Evolutionary conservation across 2,329 filamentous ascomycete species (phyloP), one percentile per base, ranked within the genome.

Genomic region (Arthroderma sp.): DNA sequence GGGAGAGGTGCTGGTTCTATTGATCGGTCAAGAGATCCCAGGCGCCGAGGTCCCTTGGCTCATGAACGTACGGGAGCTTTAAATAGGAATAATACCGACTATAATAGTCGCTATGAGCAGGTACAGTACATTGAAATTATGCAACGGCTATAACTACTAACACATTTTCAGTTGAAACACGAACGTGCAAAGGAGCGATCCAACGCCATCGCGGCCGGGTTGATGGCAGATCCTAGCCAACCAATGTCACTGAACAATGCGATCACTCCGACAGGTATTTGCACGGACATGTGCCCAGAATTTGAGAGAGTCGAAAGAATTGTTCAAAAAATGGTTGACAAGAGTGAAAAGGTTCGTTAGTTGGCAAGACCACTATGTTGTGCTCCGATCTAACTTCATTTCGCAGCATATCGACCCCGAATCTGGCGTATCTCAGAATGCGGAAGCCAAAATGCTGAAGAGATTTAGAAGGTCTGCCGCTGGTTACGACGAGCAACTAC

Each of bases 281-380:
- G 78, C 58, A 70, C 69, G 34, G 72, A 75, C 50, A 80, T 81
- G 76, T 81, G 78, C 55, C 73, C 78, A 2, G 74, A 80, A 50
- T 78, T 68, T 47, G 78, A 81, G 61, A 63, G 77, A 37, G 71
- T 79, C 37, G 71, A 78, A 51, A 69, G 78, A 34, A 76, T 79
- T 40, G 69, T 74, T 38, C 73, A 79, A 55, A 74, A 76, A 42
- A 77, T 79, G 60, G 72, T 79, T 28, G 75, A 76, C 60, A 66
- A 66, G 45, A 70, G 71, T 48, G 78, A 81, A 68, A 75, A 70
- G 64, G 75, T 78, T 61, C 39, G 44, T 22, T 10, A 36, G 8
- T 36, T 22, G 36, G n/a, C 5, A n/a, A 28, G 5, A 8, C 38
- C 27, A 40, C 29, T 36, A 34, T 28, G 27, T 36, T 30, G 11